Evolutionary conservation across 2,329 filamentous ascomycete genomes (phyloP), one percentile per base, ranked within the genome.

Genomic region (Hymenoscyphus infarciens): DNA sequence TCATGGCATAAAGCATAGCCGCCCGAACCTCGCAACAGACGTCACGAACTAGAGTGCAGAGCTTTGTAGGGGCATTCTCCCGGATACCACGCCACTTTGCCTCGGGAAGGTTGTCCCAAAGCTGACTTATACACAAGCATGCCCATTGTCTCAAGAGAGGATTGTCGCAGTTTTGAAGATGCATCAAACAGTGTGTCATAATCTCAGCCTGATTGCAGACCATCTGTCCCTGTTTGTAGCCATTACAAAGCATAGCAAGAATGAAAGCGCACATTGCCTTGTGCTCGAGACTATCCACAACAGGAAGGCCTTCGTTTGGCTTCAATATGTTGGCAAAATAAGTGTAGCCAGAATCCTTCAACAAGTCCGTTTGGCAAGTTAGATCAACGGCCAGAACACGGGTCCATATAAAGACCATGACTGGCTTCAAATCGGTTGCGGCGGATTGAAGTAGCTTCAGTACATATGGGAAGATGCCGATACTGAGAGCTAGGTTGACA

Each of bases 361-460:
- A 86, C 13, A 99, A 81, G 75, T 99, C 95, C 66, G 88, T 87
- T 75, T 99, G 95, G 72, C 95, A 97, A 1, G 91, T 91, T 64
- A 95, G 88, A 73, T 99, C 95, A 5, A 99, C 95, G 7, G 95
- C 95, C 67, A 99, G 85, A 53, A 99, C 92, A 57, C 95, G 86
- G 5, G 95, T 93, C 95, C 95, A 99, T 66, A 99, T 99, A 76
- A 98, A 99, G 5, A 99, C 93, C 95, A 99, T 98, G 64, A 98
- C 93, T 0, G 95, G 94, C 73, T 98, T 98, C 65, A 99, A 79
- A 75, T 99, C 95, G 56, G 92, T 85, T 0, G 95, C 95, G 56
- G 96, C 94, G 4, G 95, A 98, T 75, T 99, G 95, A 19, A 99
- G 80, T 29, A 99, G 81, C 77, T 99, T 99, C 38, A 99, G 80